phyloP scores from a whole-genome alignment of 495 filamentous ascomycete species.

The Cercophora scortea region DNA sequence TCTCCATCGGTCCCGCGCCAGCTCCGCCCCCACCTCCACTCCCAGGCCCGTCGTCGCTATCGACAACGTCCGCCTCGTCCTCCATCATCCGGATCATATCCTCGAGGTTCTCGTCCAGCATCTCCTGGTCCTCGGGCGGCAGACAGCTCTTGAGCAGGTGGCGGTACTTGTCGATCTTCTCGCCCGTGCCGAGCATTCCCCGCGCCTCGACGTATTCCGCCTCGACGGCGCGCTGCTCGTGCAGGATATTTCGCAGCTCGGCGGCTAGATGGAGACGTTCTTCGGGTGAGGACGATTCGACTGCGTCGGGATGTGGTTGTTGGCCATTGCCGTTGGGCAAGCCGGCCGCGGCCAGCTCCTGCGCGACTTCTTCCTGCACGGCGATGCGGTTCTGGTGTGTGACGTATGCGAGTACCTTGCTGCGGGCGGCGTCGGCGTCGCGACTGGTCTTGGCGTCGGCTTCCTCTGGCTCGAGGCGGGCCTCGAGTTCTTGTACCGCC shows the following conservation, averaged over 20 bases:
- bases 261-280: conserved; percentile 30
- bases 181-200: conserved; percentile 35
- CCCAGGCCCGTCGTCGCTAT: neutral
- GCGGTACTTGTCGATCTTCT: conserved; percentile 42
- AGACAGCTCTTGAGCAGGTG: conserved; percentile 37
- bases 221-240: conserved; percentile 32
- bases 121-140: conserved; percentile 37
- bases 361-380: conserved; percentile 26
- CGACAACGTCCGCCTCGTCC: conserved; percentile 27
- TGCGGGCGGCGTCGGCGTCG: conserved; percentile 24
- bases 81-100: conserved; percentile 46
- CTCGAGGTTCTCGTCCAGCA: conserved; percentile 38
- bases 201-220: conserved; percentile 40
- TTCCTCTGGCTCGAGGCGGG: conserved; percentile 35
- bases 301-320: neutral
- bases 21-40: neutral
- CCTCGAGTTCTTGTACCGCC: conserved; percentile 40
- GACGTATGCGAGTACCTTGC: conserved; percentile 30
- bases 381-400: conserved; percentile 34
- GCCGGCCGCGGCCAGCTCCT: conserved; percentile 18
- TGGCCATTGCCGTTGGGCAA: conserved; percentile 22
- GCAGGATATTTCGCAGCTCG: conserved; percentile 28
- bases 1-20: conserved; percentile 6
- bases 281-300: conserved; percentile 22
- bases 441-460: conserved; percentile 28